These are phyloP conservation scores for Xylaria longipes DNA, from an alignment of 495 filamentous ascomycete genomes.

Conservation along the genomic window DNA sequence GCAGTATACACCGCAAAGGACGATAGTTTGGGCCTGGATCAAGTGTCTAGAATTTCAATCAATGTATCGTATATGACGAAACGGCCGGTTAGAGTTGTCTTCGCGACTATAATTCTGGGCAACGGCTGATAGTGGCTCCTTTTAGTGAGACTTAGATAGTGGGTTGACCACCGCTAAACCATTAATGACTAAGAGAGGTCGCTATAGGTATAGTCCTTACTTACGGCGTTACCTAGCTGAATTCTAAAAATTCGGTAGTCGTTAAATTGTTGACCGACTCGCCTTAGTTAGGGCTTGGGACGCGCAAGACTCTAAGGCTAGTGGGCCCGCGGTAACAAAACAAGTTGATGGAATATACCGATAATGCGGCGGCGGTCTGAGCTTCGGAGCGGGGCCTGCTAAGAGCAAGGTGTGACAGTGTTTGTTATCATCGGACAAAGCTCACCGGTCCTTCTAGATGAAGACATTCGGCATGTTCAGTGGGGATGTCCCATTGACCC, in stretches of 20 bases:
- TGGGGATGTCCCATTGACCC: slow-evolving; percentile 1
- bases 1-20: too few species aligned
- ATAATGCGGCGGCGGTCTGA: slow-evolving; percentile 14
- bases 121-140: not conserved
- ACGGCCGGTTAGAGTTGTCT: not conserved
- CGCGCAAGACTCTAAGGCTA: not conserved
- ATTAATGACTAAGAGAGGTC: not conserved
- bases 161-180: not conserved
- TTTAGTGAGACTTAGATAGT: not conserved
- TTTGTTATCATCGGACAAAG: not conserved
- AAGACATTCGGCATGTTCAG: not conserved
- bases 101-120: not conserved
- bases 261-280: not conserved
- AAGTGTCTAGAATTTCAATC: not conserved
- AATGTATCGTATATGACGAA: not conserved
- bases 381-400: not conserved
- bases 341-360: not conserved
- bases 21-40: too few species aligned
- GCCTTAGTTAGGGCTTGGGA: not conserved
- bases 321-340: not conserved
- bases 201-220: not conserved
- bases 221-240: not conserved
- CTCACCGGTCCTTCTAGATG: slow-evolving; percentile 5
- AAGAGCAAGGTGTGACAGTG: slow-evolving; percentile 6
- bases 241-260: not conserved